Percentiles rank a stretch among this genome's conserved stretches.
These are phyloP conservation scores for Cenchrus purpureus DNA, from an alignment of 176 grass and related monocot genomes.

Conservation along the genomic window DNA sequence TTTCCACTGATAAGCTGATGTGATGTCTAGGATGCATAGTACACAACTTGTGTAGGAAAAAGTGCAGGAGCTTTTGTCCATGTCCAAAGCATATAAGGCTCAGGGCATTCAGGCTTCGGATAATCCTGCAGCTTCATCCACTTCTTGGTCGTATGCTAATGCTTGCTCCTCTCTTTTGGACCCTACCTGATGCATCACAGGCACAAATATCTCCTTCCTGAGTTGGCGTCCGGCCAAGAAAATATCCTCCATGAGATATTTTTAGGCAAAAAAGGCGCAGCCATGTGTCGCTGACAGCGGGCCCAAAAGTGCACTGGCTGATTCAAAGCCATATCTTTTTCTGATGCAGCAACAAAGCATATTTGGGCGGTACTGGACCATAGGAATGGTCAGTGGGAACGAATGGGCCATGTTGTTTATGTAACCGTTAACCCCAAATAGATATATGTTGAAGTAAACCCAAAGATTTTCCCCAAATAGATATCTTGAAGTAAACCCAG, in stretches of 20 bases:
- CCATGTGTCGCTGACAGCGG: slow-evolving; percentile 16
- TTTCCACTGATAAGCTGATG: slow-evolving; percentile 9
- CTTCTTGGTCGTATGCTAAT: background rate
- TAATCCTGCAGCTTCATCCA: slow-evolving; percentile 20
- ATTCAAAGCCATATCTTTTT: slow-evolving; percentile 23
- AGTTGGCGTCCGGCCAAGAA: slow-evolving; percentile 16
- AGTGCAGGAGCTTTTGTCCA: slow-evolving; percentile 45
- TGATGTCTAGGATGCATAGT: background rate
- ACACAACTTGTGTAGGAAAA: slow-evolving; percentile 39
- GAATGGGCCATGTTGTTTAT: slow-evolving; percentile 24
- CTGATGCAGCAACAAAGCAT: background rate
- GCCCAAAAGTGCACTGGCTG: slow-evolving; percentile 44
- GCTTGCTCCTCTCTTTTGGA: slow-evolving; percentile 14
- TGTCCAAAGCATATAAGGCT: slow-evolving; percentile 39
- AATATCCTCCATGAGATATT: slow-evolving; percentile 48
- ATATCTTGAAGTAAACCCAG: no score
- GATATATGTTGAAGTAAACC: slow-evolving; percentile 1
- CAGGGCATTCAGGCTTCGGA: slow-evolving; percentile 26
- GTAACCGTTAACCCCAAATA: slow-evolving; percentile 36
- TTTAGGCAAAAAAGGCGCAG: background rate
- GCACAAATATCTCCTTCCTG: slow-evolving; percentile 44
- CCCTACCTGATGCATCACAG: background rate
- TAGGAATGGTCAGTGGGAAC: slow-evolving; percentile 32
- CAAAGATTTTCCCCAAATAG: background rate
- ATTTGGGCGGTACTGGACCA: slow-evolving; percentile 34